Conservation (phyloP, 306 rosid genomes). For the Cucumis hystrix region DNA sequence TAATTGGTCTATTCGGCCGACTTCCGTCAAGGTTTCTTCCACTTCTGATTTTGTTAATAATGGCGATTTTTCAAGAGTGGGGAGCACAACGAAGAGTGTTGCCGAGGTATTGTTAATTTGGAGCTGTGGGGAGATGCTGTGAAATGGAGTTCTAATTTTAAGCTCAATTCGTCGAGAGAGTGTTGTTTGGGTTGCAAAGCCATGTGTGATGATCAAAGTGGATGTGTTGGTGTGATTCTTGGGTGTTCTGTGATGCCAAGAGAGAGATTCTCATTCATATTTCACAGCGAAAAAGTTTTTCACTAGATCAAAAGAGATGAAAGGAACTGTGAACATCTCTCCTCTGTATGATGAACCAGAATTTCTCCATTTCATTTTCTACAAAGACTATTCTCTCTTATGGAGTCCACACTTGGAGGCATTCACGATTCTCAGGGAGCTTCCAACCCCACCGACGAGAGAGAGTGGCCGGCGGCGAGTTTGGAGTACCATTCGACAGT, state of each 20-base stretch:
- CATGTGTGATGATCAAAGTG: constrained; percentile 70
- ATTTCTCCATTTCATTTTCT: too few species aligned
- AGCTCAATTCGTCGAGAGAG: constrained; percentile 44
- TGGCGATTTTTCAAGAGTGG: neutral
- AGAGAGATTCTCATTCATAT: too few species aligned
- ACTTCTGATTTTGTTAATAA: neutral
- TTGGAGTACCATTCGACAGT: too few species aligned
- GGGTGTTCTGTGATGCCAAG: constrained; percentile 63
- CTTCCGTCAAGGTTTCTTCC: neutral
- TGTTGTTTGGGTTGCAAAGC: constrained; percentile 80
- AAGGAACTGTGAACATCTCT: too few species aligned
- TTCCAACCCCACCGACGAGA: too few species aligned
- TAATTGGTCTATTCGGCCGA: constrained; percentile 14
- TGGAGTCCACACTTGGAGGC: too few species aligned
- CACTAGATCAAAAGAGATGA: too few species aligned
- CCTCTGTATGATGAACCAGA: too few species aligned
- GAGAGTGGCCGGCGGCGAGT: too few species aligned
- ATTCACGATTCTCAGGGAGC: too few species aligned
- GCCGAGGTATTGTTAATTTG: constrained; percentile 53
- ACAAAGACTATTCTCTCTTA: too few species aligned
- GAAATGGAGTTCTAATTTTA: constrained; percentile 84
- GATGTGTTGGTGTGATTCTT: constrained; percentile 79
- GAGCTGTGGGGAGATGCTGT: constrained; percentile 93
- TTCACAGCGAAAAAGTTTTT: too few species aligned
- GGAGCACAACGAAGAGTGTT: constrained; percentile 19